Base-by-base conservation (phyloP, 306 rosid genomes). In the Vigna angularis region DNA sequence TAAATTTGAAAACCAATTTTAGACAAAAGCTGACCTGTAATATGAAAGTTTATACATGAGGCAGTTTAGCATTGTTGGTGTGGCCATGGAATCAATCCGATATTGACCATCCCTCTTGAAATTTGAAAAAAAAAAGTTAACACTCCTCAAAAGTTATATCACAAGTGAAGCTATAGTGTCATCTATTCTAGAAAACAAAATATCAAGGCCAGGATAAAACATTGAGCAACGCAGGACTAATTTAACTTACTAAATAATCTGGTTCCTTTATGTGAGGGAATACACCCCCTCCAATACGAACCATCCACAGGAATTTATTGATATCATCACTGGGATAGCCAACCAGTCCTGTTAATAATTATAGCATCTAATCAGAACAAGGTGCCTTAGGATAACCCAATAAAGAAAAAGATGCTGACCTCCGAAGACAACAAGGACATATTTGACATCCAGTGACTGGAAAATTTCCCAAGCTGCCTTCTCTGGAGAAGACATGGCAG, bases 401-500 rank as follows among this genome's bases (percentile, higher is more conserved):
- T 15, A 67, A 22, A 62, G 34, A 52, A 58, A 76, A 75, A 81
- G 86, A 82, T 85, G 67, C 77, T 62, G 73, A 96, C 99, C 99
- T 96, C 99, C 99, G 85, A 96, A 96, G 88, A 96, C 98, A 61
- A 96, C 94, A 65, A 96, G 99, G 76, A 96, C 99, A 69, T 96
- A 96, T 96, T 93, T 96, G 59, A 96, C 99, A 80, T 96, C 98
- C 90, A 96, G 83, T 11, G 99, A 96, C 66, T 93, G 80, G 81
- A 93, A 96, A 81, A 96, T 96, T 88, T 96, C 99, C 99, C 99
- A 96, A 75, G 99, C 99, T 17, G 94, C 91, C 93, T 91, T 96
- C 85, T 96, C 99, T 4, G 99, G 99, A 74, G 99, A 96, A 84
- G 99, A 96, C 99, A 96, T 96, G 38, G 99, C 99, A 83, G 99